phyloP scores from a whole-genome alignment of 768 basidiomycete genomes.

The Chalciporus pseudorubinellus region DNA sequence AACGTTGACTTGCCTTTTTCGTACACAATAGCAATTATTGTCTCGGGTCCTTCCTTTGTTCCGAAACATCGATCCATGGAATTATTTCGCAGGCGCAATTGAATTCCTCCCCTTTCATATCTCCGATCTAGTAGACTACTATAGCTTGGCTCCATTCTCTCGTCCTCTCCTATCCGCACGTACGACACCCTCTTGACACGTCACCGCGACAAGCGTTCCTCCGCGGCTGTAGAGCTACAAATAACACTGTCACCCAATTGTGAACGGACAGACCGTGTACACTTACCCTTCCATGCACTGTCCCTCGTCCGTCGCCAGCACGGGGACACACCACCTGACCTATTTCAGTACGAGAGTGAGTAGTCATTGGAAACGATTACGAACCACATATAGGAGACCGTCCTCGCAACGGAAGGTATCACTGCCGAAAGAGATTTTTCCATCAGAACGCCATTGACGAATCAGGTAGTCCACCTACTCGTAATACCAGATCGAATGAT shows the following conservation, averaged over 20 bases:
- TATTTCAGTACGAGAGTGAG: slow-evolving; percentile 1
- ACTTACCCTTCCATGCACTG: slow-evolving; percentile 69
- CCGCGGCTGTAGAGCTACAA: slow-evolving; percentile 63
- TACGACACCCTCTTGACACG: slow-evolving; percentile 78
- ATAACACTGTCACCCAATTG: background rate
- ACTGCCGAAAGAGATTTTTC: slow-evolving; percentile 35
- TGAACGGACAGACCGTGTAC: background rate
- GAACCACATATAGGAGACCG: slow-evolving; percentile 76
- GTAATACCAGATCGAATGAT: slow-evolving; percentile 81
- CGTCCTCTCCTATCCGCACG: slow-evolving; percentile 51
- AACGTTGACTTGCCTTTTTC: slow-evolving; percentile 21
- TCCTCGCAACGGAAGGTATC: slow-evolving; percentile 75
- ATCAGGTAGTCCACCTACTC: slow-evolving; percentile 41
- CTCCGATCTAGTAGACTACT: slow-evolving; percentile 5
- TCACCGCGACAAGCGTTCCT: slow-evolving; percentile 70
- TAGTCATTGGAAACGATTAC: slow-evolving; percentile 18
- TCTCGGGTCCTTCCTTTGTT: slow-evolving; percentile 13
- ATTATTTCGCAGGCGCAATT: no score
- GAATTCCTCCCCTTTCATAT: background rate
- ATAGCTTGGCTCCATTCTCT: slow-evolving; percentile 36
- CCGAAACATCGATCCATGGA: slow-evolving; percentile 1
- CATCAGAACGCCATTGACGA: background rate
- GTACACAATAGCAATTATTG: slow-evolving; percentile 32
- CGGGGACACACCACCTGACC: slow-evolving; percentile 61
- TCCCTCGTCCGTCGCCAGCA: slow-evolving; percentile 62